phyloP scores from a whole-genome alignment of 2,329 filamentous ascomycete species.

The Tolypocladium cylindrosporum region DNA sequence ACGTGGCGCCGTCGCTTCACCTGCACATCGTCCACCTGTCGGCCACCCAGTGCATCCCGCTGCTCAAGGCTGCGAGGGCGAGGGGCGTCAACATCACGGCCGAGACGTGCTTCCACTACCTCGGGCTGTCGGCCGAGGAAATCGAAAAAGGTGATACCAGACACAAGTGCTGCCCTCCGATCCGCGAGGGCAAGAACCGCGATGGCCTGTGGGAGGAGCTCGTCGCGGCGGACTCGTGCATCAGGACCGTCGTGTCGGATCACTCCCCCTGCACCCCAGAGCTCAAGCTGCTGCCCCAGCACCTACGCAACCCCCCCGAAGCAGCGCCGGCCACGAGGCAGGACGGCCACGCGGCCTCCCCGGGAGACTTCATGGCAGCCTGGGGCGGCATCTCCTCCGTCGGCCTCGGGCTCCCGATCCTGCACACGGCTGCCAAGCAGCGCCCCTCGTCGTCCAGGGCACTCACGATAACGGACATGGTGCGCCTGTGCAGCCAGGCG shows the following conservation, averaged over 20 bases:
- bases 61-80: conserved; percentile 63
- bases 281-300: conserved; percentile 73
- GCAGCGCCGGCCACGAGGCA: neutral
- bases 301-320: conserved; percentile 30
- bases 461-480: conserved; percentile 63
- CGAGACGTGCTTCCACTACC: conserved; percentile 93
- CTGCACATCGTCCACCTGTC: conserved; percentile 92
- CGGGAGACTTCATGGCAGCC: conserved; percentile 85
- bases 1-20: conserved; percentile 69
- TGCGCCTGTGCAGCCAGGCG: conserved; percentile 74
- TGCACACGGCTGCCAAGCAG: conserved; percentile 67
- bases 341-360: conserved; percentile 1
- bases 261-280: conserved; percentile 95
- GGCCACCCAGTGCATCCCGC: conserved; percentile 76
- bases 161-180: conserved; percentile 93
- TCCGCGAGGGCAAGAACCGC: conserved; percentile 71
- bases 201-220: conserved; percentile 84
- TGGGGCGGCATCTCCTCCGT: conserved; percentile 97
- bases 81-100: conserved; percentile 78
- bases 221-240: conserved; percentile 59
- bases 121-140: conserved; percentile 72
- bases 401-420: conserved; percentile 81
- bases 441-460: conserved; percentile 37
- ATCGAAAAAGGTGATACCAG: conserved; percentile 78
- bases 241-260: conserved; percentile 86